These are phyloP conservation scores for Verticillium dahliae DNA, from an alignment of 2,329 filamentous ascomycete genomes.

Conservation along the genomic window DNA sequence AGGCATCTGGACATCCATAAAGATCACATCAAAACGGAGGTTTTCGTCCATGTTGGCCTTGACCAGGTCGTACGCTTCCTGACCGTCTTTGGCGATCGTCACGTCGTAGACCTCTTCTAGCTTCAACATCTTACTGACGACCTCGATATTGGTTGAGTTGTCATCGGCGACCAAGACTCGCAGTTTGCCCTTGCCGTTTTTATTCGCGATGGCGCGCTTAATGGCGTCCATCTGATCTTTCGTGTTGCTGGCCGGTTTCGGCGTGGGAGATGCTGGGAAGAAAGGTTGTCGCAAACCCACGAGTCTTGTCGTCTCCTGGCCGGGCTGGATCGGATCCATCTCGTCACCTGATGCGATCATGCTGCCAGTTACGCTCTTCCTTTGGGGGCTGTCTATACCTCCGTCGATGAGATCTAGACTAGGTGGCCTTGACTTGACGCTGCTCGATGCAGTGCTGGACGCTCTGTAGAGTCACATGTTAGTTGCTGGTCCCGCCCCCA, in stretches of 20 bases:
- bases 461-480: conserved; percentile 22
- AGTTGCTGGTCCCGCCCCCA: background rate
- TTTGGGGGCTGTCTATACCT: conserved; percentile 17
- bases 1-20: conserved; percentile 97
- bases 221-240: conserved; percentile 60
- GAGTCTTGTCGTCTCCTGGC: conserved; percentile 41
- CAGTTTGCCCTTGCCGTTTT: conserved; percentile 56
- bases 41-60: conserved; percentile 72
- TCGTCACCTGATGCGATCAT: conserved; percentile 15
- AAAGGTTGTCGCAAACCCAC: conserved; percentile 80
- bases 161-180: conserved; percentile 80
- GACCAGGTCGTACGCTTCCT: conserved; percentile 82
- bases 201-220: conserved; percentile 55
- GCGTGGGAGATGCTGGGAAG: conserved; percentile 47
- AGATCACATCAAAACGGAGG: conserved; percentile 75
- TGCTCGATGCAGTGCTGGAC: conserved; percentile 49
- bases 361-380: conserved; percentile 7
- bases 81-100: conserved; percentile 77
- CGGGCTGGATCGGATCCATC: conserved; percentile 10
- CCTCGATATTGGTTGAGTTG: conserved; percentile 52
- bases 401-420: conserved; percentile 38
- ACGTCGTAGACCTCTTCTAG: conserved; percentile 80
- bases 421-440: conserved; percentile 39
- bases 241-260: conserved; percentile 27
- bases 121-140: conserved; percentile 59